Evolutionary conservation across 345 rosid species (phyloP), one percentile per base, ranked within the genome.

Genomic region (Euclidium syriacum): DNA sequence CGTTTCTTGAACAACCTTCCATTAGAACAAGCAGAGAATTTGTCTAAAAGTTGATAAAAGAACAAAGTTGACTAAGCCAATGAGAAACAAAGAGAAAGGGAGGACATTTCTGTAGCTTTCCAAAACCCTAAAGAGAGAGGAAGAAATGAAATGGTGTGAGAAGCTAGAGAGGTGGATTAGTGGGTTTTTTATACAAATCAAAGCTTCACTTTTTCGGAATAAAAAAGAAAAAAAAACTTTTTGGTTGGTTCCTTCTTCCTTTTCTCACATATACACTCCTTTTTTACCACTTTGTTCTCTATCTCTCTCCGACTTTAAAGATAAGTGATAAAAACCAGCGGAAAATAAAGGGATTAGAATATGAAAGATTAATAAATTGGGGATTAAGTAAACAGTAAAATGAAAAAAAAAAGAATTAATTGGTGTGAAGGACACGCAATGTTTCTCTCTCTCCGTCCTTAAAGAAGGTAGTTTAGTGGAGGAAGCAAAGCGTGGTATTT

Each of bases 341-440:
- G 43, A 48, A 5, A 23, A 25, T 20, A 67, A 49, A 30, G 38
- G 12, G 27, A 56, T 55, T 16, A 65, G 25, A 55, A 4, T 18
- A 12, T 6, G 22, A 40, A 40, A 58, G 38, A 8, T 20, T 51
- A 38, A 35, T 34, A 23, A 30, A 14, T 27, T 38, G 50, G 24
- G 6, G 25, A 64, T 23, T 19, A 73, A 75, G 73, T 40, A 52
- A 76, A 58, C 52, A 56, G 74, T 41, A 33, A 46, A 47, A 34
- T 44, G 11, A 8, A 44, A 14, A 42, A 14, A 1, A 19, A 12
- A 38, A 38, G 38, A 17, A n/a, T 8, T 29, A 10, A 48, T 49
- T 40, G 40, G 82, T 74, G 68, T 52, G 69, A 53, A 65, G 33
- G 33, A 72, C 86, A 86, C 90, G 86, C 88, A 84, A 84, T 71